Conservation (phyloP, 108 stramenopile genomes). For the Schizochytrium sp. region DNA sequence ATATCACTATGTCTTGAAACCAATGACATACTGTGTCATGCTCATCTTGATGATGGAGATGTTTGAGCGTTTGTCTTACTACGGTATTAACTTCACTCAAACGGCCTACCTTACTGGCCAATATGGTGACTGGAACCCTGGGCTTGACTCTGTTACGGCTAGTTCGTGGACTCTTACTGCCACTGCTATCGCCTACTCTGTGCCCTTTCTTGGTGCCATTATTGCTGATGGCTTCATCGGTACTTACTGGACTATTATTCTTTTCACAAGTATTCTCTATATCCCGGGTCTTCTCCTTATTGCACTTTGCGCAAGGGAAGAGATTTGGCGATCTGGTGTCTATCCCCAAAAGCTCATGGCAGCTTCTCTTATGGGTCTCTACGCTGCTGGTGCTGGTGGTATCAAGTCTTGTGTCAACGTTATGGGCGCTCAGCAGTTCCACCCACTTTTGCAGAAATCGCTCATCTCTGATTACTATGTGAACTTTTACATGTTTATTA, state of each 20-base stretch:
- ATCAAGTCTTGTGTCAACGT: constrained; percentile 64
- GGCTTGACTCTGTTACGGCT: not conserved
- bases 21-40: constrained; percentile 81
- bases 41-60: constrained; percentile 85
- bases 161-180: constrained; percentile 32
- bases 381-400: constrained; percentile 58
- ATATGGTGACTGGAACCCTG: constrained; percentile 26
- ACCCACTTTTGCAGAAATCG: constrained; percentile 38
- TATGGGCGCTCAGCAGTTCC: constrained; percentile 65
- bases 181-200: constrained; percentile 59
- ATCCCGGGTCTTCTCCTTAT: constrained; percentile 62
- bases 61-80: constrained; percentile 85
- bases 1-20: constrained; percentile 73
- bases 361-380: constrained; percentile 1
- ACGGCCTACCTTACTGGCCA: constrained; percentile 84
- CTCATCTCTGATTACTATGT: constrained; percentile 54
- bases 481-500: constrained; percentile 60
- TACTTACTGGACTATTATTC: constrained; percentile 56
- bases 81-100: constrained; percentile 86
- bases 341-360: constrained; percentile 30
- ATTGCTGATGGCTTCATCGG: constrained; percentile 61
- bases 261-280: not conserved
- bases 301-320: constrained; percentile 44
- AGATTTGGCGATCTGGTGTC: not conserved
- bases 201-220: constrained; percentile 62